phyloP scores from a whole-genome alignment of 225 moss, liverwort and hornwort genomes.

The Lunularia cruciata region DNA sequence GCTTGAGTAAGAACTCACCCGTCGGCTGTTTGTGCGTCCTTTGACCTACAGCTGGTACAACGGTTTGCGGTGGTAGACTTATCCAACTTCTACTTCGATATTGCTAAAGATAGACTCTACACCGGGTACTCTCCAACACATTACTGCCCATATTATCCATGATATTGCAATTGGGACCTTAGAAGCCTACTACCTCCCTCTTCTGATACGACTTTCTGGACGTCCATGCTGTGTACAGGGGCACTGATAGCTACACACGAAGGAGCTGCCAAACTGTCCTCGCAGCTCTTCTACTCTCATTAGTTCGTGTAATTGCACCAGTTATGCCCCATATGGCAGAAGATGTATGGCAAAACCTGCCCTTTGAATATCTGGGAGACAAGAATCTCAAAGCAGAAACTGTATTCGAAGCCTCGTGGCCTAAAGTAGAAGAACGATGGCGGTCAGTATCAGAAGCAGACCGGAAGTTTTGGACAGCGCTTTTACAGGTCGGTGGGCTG shows the following conservation, averaged over 20 bases:
- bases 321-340: constrained; percentile 96
- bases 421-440: constrained; percentile 74
- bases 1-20: not conserved
- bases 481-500: constrained; percentile 61
- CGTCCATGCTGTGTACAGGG: constrained; percentile 48
- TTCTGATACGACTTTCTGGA: not conserved
- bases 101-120: constrained; percentile 94
- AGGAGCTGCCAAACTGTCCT: constrained; percentile 92
- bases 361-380: constrained; percentile 53
- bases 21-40: not conserved
- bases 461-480: constrained; percentile 64
- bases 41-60: constrained; percentile 68
- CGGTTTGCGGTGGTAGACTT: constrained; percentile 91
- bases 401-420: constrained; percentile 94
- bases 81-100: constrained; percentile 94
- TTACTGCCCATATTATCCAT: not conserved
- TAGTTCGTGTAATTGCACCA: constrained; percentile 86
- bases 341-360: constrained; percentile 92
- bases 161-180: not conserved
- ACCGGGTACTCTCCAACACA: constrained; percentile 58
- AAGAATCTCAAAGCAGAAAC: constrained; percentile 52
- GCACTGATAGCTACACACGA: constrained; percentile 88
- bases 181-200: no score
- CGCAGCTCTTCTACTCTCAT: constrained; percentile 72
- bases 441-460: constrained; percentile 57